phyloP scores from a whole-genome alignment of 495 filamentous ascomycete genomes.

The Viridothelium virens region DNA sequence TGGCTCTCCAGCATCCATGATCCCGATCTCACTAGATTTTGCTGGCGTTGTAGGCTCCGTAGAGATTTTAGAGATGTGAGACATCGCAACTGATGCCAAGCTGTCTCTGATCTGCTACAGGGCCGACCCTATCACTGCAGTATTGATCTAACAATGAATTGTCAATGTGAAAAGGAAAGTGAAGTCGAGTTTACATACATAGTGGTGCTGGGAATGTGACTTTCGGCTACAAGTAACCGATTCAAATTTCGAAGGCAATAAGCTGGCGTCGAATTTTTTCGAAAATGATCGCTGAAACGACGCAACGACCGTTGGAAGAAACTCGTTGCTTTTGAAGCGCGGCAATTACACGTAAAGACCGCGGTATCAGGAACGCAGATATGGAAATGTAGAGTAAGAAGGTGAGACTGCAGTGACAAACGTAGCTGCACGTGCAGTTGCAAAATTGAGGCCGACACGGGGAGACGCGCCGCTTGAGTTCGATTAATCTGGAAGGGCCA shows the following conservation, averaged over 20 bases:
- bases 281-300: no score
- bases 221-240: no score
- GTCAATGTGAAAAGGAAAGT: neutral
- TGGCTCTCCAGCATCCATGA: neutral
- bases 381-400: neutral
- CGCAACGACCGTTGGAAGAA: no score
- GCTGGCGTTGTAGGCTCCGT: neutral
- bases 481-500: conserved; percentile 3
- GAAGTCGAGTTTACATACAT: neutral
- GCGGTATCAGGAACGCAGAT: neutral
- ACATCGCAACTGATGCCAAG: neutral
- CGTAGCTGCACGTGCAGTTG: neutral
- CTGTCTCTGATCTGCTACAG: neutral
- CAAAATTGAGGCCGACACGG: neutral
- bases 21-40: neutral
- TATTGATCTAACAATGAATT: neutral
- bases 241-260: no score
- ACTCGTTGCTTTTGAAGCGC: neutral
- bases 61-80: neutral
- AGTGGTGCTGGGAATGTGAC: neutral
- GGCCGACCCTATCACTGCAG: neutral
- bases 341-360: neutral
- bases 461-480: neutral
- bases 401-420: neutral
- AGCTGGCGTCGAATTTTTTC: no score